Evolutionary conservation across 2,329 filamentous ascomycete genomes (phyloP).

Genomic region (Pleoardoris graminearum): DNA sequence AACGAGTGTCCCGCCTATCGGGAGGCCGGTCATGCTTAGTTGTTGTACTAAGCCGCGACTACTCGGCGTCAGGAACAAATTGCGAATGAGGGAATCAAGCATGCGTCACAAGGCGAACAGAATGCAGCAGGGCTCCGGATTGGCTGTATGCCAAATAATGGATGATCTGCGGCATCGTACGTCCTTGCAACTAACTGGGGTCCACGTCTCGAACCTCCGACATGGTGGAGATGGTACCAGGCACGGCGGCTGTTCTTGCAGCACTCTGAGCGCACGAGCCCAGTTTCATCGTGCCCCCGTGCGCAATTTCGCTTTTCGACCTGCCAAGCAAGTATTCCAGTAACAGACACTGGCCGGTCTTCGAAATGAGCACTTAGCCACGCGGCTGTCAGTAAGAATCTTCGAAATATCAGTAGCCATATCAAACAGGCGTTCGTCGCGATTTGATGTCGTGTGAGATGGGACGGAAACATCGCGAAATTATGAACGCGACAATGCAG

Average conservation of each 20-base stretch:
- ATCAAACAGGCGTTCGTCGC: not conserved
- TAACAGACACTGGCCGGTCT: conserved; percentile 12
- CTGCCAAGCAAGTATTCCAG: conserved; percentile 4
- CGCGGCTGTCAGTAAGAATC: not conserved
- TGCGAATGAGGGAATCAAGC: conserved; percentile 25
- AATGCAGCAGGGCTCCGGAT: conserved; percentile 21
- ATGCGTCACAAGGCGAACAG: conserved; percentile 18
- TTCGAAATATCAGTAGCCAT: no score
- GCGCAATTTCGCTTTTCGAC: conserved; percentile 14
- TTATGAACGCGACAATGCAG: not conserved
- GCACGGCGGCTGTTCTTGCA: conserved; percentile 31
- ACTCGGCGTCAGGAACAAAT: conserved; percentile 42
- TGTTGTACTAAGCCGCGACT: conserved; percentile 26
- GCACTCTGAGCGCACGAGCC: conserved; percentile 27
- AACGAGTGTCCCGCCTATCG: conserved; percentile 29
- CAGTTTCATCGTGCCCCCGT: conserved; percentile 24
- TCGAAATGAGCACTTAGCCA: not conserved
- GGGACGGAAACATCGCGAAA: not conserved
- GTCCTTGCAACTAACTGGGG: conserved; percentile 28
- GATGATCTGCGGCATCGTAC: conserved; percentile 28
- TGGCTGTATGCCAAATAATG: conserved; percentile 22
- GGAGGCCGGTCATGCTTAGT: conserved; percentile 29
- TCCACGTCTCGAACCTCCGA: conserved; percentile 17
- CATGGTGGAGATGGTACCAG: conserved; percentile 16
- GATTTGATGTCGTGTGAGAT: not conserved